Base-by-base conservation (phyloP, 2,329 filamentous ascomycete genomes). In the Phyllosticta capitalensis region DNA sequence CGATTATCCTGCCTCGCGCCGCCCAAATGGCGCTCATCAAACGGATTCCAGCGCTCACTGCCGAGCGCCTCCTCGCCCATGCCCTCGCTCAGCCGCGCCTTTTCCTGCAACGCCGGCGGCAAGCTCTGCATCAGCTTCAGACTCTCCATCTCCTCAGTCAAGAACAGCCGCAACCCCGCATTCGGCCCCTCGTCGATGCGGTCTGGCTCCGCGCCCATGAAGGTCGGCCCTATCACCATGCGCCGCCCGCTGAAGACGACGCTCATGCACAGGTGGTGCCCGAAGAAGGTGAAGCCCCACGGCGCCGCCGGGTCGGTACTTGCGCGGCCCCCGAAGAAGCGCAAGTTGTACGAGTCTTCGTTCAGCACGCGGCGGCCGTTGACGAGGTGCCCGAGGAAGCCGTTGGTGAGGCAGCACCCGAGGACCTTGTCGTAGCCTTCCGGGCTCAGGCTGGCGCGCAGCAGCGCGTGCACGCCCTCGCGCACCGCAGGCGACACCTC, bases 131-230 rank as follows among this genome's bases (percentile, higher is more conserved):
- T 90, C 1, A 91, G 78, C 63, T 77, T 66, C n/a, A 90, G 70
- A 0, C 87, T 87, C 0, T 88, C 69, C 1, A 72, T 70, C 54
- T 88, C 87, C 67, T 91, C 87, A 7, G 73, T 74, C 48, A 85
- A 76, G 33, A 91, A 72, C 59, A 91, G 89, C 3, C 81, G 75
- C 0, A 84, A 88, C 6, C 87, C 88, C 1, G 74, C 73, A 69
- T 83, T 79, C 0, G 79, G 80, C 0, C 87, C 87, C 0, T 72
- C 71, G 64, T 91, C 88, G 65, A 91, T 88, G 38, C 85, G 67
- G 65, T 92, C 90, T 0, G 89, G 89, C 71, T 92, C 89, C 0
- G 89, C 89, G 58, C 89, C 89, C 0, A 87, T 90, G 72, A 92
- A 92, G 73, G 85, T 89, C 0, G 89, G 89, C 0, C 83, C 84